Conservation (phyloP, 148 eudicot genomes). For the Pouteria glomerata region DNA sequence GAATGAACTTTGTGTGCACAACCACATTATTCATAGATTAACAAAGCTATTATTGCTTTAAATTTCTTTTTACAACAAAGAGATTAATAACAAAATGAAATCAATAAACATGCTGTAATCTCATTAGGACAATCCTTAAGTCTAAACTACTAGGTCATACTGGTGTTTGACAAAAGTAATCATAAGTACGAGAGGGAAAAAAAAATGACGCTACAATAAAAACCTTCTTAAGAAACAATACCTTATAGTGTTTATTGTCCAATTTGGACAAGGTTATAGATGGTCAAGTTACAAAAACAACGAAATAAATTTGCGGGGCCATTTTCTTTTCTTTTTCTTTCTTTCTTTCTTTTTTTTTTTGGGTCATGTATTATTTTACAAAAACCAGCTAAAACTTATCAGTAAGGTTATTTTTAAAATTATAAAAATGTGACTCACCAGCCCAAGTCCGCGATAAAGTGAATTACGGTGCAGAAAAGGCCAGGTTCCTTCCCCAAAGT, state of each 20-base stretch:
- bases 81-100: not conserved
- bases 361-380: too few species aligned
- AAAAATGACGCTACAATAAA: conserved; percentile 22
- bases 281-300: too few species aligned
- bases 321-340: too few species aligned
- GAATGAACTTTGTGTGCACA: not conserved
- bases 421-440: conserved; percentile 42
- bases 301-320: too few species aligned
- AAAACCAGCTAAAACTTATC: too few species aligned
- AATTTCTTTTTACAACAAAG: too few species aligned
- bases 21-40: not conserved
- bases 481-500: conserved; percentile 87
- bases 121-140: not conserved
- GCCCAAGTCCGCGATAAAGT: conserved; percentile 83
- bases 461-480: conserved; percentile 75
- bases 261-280: too few species aligned
- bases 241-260: too few species aligned
- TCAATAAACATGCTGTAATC: not conserved
- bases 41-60: too few species aligned
- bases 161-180: not conserved
- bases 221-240: not conserved
- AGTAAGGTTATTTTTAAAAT: conserved; percentile 16
- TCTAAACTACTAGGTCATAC: not conserved
- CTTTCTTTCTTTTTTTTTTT: too few species aligned
- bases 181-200: not conserved